Base-by-base conservation (phyloP, 257 asterid species). In the Fraxinus excelsior region DNA sequence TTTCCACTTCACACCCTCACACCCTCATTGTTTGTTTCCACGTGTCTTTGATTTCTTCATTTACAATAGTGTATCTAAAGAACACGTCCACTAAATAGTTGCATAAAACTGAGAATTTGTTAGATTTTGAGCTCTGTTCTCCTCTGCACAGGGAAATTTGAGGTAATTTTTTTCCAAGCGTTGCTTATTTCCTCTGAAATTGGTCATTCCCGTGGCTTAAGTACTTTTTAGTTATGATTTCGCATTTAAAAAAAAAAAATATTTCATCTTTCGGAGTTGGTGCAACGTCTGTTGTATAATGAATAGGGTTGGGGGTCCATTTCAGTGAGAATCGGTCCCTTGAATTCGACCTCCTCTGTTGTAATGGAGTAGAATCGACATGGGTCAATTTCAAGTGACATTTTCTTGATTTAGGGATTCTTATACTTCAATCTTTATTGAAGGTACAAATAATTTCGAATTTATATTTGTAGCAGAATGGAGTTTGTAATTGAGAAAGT, bases 401-500 rank as follows among this genome's bases (percentile, higher is more conserved):
- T 46, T 46, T 14, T 46, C 19, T 46, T 46, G 56, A 46, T 46
- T 13, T 46, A n/a, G 56, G 26, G 66, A 56, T 56, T 19, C 66
- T 56, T 56, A 21, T n/a, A 19, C 66, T 56, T 56, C 28, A 7
- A 56, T 19, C 7, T 56, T 56, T 9, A 56, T 9, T n/a, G 28
- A 9, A 21, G 12, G 66, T 56, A 23, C 29, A 19, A 23, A n/a
- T 56, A 56, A 19, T 56, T 16, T 26, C 28, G 67, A 60, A 53
- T 53, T 60, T 21, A 23, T 23, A 25, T 60, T 16, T 60, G 32
- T 5, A 21, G 68, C 68, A 62, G 31, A 23, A 62, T 62, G 68
- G 68, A 62, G 35, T 62, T 62, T 26, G 68, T 62, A 62, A 62
- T 62, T 29, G 68, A 62, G 68, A 23, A 62, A 62, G 34, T 34